Base-by-base conservation (phyloP, 805 yeast species). In the Torulaspora delbrueckii region DNA sequence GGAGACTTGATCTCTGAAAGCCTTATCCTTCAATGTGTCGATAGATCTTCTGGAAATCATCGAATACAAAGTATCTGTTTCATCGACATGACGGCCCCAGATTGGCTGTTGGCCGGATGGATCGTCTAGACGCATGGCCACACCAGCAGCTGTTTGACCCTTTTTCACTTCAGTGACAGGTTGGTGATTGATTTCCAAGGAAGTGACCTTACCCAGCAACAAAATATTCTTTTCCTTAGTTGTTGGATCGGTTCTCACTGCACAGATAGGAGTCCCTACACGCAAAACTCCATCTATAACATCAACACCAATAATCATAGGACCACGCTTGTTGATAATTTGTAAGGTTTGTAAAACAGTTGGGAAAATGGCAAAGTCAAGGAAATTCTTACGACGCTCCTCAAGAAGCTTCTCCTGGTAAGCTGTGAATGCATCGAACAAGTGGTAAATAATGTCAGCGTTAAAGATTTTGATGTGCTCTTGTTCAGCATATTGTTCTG, bases 1-100 rank as follows among this genome's bases (percentile, higher is more conserved):
- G 38, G 91, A 76, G 52, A 93, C 99, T 51, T 86, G 79, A 59
- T 86, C 91, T 70, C 99, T 81, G 81, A 93, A 93, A 3, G 98
- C 97, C 34, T 96, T 95, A 61, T 93, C 99, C 73, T 93, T 93
- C 76, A 93, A 80, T n/a, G 96, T 86, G 66, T 93, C 97, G 57
- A 93, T 90, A 28, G 96, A 86, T 68, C 76, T 86, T 75, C 99
- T 82, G 9, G 93, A 65, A 53, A 93, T 78, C 72, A 85, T 75
- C n/a, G 99, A 91, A 71, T 90, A 93, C 63, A 93, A 74, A 37
- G 78, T 76, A 68, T 93, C 99, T 48, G 79, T 73, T 70, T 93
- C 99, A 67, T 89, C 96, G 57, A 93, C 95, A 65, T 93, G 99
- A 74, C 99, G 87, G 53, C 99, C 99, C 98, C 98, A 93, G 10